Percentiles rank a stretch among this genome's conserved stretches.
phyloP scores from a whole-genome alignment of 1,139 yeast genomes.

The Lipomyces yarrowii region DNA sequence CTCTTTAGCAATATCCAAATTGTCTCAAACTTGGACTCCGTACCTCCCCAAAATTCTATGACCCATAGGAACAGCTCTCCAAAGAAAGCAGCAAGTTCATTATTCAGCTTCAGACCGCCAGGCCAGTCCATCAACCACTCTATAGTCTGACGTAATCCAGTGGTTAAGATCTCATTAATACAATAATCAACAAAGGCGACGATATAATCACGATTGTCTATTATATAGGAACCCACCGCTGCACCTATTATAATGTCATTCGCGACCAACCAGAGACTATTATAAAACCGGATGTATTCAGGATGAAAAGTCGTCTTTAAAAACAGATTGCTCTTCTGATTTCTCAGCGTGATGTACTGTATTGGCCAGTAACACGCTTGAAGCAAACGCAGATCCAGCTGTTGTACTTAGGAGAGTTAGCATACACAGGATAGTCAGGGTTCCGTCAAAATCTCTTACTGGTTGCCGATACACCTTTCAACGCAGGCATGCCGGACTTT shows the following conservation, averaged over 20 bases:
- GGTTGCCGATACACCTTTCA: constrained; percentile 58
- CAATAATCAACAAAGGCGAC: constrained; percentile 37
- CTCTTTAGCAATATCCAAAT: neutral
- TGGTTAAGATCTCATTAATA: constrained; percentile 45
- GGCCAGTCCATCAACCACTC: constrained; percentile 87
- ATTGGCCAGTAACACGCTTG: constrained; percentile 81
- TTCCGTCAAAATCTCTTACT: constrained; percentile 3
- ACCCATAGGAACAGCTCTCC: constrained; percentile 91
- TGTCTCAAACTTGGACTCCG: constrained; percentile 36
- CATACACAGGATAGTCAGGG: neutral
- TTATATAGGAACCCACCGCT: constrained; percentile 56
- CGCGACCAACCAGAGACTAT: constrained; percentile 81
- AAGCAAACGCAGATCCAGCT: constrained; percentile 73
- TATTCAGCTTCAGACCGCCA: constrained; percentile 90
- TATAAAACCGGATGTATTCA: constrained; percentile 86
- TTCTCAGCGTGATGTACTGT: constrained; percentile 64
- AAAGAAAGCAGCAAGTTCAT: constrained; percentile 79
- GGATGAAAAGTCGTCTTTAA: constrained; percentile 45
- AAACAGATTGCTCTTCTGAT: constrained; percentile 43
- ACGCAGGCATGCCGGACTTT: constrained; percentile 38
- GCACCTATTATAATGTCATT: constrained; percentile 82
- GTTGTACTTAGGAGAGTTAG: constrained; percentile 53
- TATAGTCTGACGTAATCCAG: constrained; percentile 53
- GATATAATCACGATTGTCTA: constrained; percentile 49
- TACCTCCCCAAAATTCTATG: constrained; percentile 63